These are phyloP conservation scores for Entomortierella parvispora DNA, from an alignment of 192 early-diverging fungal genomes.

Conservation along the genomic window DNA sequence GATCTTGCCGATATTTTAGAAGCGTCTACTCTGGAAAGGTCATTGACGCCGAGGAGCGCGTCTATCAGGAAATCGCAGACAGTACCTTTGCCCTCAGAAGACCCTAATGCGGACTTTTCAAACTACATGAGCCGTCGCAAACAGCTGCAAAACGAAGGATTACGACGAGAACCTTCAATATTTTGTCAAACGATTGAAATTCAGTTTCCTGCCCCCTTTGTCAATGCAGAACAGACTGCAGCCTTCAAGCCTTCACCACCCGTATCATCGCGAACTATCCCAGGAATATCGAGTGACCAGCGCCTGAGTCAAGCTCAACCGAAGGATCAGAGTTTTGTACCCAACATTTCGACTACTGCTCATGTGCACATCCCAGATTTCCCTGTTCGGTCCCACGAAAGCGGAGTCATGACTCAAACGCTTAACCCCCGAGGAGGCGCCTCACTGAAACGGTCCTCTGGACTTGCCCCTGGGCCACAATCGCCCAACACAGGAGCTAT, in stretches of 20 bases:
- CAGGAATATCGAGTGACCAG: background rate
- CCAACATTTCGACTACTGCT: background rate
- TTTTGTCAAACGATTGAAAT: slow-evolving; percentile 43
- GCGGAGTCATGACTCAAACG: background rate
- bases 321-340: background rate
- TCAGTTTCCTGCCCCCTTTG: slow-evolving; percentile 29
- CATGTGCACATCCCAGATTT: slow-evolving; percentile 14
- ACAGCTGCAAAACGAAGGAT: slow-evolving; percentile 31
- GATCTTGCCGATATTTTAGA: slow-evolving; percentile 4
- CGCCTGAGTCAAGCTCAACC: slow-evolving; percentile 1
- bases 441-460: slow-evolving; percentile 15
- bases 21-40: background rate
- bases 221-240: background rate
- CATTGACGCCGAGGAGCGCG: background rate
- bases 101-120: background rate
- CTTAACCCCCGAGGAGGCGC: background rate
- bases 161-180: slow-evolving; percentile 32
- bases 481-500: slow-evolving; percentile 19
- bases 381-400: slow-evolving; percentile 1
- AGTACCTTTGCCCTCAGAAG: slow-evolving; percentile 18
- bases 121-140: slow-evolving; percentile 18
- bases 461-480: background rate
- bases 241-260: slow-evolving; percentile 1
- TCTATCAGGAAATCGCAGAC: slow-evolving; percentile 25
- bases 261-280: background rate